Evolutionary conservation across 495 filamentous ascomycete genomes (phyloP), one percentile per base, ranked within the genome.

Genomic region (Lichenothelia convexa): DNA sequence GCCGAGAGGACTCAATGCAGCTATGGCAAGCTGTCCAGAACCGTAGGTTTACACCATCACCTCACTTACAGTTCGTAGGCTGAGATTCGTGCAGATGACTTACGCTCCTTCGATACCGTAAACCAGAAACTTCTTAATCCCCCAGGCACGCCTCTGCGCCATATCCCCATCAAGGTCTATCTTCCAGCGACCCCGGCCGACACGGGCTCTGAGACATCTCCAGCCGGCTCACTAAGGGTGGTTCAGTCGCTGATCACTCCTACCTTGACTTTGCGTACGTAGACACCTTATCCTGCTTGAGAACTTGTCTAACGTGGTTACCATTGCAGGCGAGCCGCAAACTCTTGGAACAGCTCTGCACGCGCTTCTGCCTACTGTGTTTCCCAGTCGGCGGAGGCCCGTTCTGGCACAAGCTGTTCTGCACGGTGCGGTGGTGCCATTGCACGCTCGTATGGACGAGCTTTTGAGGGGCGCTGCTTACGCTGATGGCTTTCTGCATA

Each of bases 391-490:
- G 36, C 58, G 85, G 38, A 84, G 80, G 39, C 73, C 83, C 0
- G 73, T 94, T n/a, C 62, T 93, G 16, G 91, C 91, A n/a, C 80
- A 80, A 43, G 76, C 83, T 9, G 73, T 95, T 18, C 47, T 94
- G 45, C 89, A 99, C 60, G 91, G 89, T 3, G 80, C 74, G 3
- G 71, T 77, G 3, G 67, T 94, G 37, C 84, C 89, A 4, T 77
- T 95, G 64, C 57, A 58, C 38, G 79, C 85, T 1, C 75, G 73
- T n/a, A 54, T 95, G 18, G 81, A 89, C 46, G 87, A 95, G 31
- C 58, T 97, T 21, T 75, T 86, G 52, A 62, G 75, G 27, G 74
- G 70, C 36, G 80, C 78, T 12, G 71, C 83, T 0, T 95, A 95
- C 57, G 72, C 80, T 0, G 89, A 97, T 56, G 89, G 89, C 1